Percentiles rank a stretch among this genome's conserved stretches.
These are phyloP conservation scores for Blastobotrys apis DNA, from an alignment of 1,139 yeast species.

Conservation along the genomic window DNA sequence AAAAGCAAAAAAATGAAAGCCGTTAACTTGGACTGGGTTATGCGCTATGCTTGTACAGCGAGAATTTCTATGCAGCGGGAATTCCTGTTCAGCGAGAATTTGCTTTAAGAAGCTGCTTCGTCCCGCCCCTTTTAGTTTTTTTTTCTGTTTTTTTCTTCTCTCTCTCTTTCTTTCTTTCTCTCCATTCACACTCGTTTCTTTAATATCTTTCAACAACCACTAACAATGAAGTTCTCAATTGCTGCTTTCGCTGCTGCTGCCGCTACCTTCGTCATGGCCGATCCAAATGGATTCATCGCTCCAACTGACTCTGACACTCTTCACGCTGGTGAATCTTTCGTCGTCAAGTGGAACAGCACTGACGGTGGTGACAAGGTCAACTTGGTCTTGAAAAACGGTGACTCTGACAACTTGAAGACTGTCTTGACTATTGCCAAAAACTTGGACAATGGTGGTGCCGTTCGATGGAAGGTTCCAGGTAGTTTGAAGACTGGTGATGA, in stretches of 20 bases:
- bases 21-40: too few relatives aligned
- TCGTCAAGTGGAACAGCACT: slow-evolving; percentile 35
- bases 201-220: neutral
- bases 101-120: neutral
- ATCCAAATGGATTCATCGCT: slow-evolving; percentile 32
- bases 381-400: slow-evolving; percentile 34
- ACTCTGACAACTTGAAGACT: slow-evolving; percentile 30
- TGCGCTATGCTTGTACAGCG: too few relatives aligned
- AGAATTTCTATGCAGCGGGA: too few relatives aligned
- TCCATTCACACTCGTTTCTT: neutral
- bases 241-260: slow-evolving; percentile 17
- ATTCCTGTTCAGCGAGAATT: too few relatives aligned
- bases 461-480: slow-evolving; percentile 37
- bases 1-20: too few relatives aligned
- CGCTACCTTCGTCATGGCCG: slow-evolving; percentile 20
- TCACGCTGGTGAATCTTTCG: slow-evolving; percentile 33
- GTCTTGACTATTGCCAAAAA: slow-evolving; percentile 36
- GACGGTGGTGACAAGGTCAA: slow-evolving; percentile 33
- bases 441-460: slow-evolving; percentile 37
- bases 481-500: slow-evolving; percentile 30
- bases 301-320: slow-evolving; percentile 31
- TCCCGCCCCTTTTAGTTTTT: neutral
- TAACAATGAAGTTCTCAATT: slow-evolving; percentile 15
- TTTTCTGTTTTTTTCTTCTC: slow-evolving; percentile 2
- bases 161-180: neutral